Conservation (phyloP, 2,329 filamentous ascomycete genomes). For the Pyrenochaeta sp. region DNA sequence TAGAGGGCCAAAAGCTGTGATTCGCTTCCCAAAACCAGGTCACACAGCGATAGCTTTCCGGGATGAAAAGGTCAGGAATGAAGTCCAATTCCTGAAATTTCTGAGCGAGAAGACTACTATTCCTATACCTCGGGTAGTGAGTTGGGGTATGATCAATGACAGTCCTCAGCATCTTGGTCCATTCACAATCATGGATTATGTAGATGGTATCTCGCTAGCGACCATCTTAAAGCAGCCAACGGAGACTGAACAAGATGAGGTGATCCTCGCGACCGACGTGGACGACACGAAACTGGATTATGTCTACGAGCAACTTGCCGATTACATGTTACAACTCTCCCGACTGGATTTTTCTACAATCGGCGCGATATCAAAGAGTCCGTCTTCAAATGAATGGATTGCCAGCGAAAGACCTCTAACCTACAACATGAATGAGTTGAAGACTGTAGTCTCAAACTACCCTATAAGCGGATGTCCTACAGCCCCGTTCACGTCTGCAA, state of each 20-base stretch:
- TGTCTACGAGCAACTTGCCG: constrained; percentile 31
- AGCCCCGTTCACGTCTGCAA: constrained; percentile 28
- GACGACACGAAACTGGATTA: constrained; percentile 29
- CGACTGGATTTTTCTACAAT: constrained; percentile 24
- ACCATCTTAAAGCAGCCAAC: constrained; percentile 30
- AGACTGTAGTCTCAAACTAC: constrained; percentile 39
- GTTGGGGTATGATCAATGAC: constrained; percentile 28
- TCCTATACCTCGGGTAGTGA: constrained; percentile 21
- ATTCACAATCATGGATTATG: constrained; percentile 37
- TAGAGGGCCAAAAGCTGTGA: constrained; percentile 25
- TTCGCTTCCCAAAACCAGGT: constrained; percentile 31
- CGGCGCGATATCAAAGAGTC: constrained; percentile 45
- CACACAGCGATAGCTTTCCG: constrained; percentile 22
- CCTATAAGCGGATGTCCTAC: constrained; percentile 39
- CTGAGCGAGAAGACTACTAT: constrained; percentile 25
- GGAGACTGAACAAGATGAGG: constrained; percentile 28
- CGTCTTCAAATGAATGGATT: constrained; percentile 35
- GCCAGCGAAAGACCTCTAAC: constrained; percentile 34
- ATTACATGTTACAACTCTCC: constrained; percentile 27
- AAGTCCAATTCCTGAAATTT: constrained; percentile 26
- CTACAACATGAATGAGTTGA: constrained; percentile 34
- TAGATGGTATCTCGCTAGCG: constrained; percentile 25
- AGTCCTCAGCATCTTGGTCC: constrained; percentile 32
- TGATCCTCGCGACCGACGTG: constrained; percentile 22
- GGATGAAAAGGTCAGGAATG: constrained; percentile 27